Evolutionary conservation across 371 early-diverging fungal species (phyloP).

Genomic region (Mortierella sp.): DNA sequence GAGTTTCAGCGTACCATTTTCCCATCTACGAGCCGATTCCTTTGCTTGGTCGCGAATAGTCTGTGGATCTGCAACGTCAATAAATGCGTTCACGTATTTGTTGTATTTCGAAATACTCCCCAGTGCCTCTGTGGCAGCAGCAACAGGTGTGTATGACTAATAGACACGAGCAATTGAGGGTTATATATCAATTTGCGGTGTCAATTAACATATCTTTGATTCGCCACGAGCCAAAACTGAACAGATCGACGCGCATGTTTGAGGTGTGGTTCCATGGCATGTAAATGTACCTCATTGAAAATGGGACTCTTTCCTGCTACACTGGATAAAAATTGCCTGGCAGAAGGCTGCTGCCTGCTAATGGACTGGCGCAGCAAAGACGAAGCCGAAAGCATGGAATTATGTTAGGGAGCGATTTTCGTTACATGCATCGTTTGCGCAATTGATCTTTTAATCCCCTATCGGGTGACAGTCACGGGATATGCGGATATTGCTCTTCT

Average conservation of each 20-base stretch:
- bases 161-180: neutral
- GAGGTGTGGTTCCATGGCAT: neutral
- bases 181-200: neutral
- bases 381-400: conserved; percentile 14
- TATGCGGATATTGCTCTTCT: too few relatives aligned
- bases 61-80: conserved; percentile 31
- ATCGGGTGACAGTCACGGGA: too few relatives aligned
- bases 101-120: conserved; percentile 38
- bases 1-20: conserved; percentile 23
- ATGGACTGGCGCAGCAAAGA: neutral
- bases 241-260: neutral
- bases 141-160: conserved; percentile 31
- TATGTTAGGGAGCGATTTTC: neutral
- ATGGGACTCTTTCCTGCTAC: conserved; percentile 5
- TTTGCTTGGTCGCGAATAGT: conserved; percentile 22
- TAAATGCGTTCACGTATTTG: conserved; percentile 35
- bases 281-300: conserved; percentile 26
- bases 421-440: neutral
- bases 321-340: conserved; percentile 8
- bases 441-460: too few relatives aligned
- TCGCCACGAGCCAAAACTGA: neutral
- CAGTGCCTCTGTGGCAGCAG: conserved; percentile 16
- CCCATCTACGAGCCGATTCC: conserved; percentile 42
- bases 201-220: neutral
- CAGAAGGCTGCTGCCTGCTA: neutral